These are phyloP conservation scores for Amauroascus verrucosus DNA, from an alignment of 2,329 filamentous ascomycete genomes.

Conservation along the genomic window DNA sequence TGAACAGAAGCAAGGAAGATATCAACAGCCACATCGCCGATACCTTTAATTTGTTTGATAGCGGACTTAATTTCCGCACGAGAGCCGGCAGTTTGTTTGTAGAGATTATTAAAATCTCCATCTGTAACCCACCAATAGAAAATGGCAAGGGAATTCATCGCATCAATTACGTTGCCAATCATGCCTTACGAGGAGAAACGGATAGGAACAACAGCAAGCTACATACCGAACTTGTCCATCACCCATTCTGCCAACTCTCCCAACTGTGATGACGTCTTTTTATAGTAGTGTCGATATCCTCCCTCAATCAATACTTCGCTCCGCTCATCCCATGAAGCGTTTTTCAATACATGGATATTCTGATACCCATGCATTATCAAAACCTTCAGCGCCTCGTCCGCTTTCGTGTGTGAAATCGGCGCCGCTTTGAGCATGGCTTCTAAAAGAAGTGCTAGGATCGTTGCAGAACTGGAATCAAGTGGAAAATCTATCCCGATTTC, in stretches of 20 bases:
- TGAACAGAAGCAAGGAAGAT: constrained; percentile 8
- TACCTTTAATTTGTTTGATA: constrained; percentile 8
- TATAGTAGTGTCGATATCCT: constrained; percentile 6
- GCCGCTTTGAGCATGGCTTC: constrained; percentile 10
- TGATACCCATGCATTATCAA: not conserved
- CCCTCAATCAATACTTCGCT: not conserved
- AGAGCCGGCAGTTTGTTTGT: not conserved
- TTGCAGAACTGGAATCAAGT: not conserved
- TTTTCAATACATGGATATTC: constrained; percentile 1
- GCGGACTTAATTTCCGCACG: not conserved
- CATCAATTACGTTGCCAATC: not conserved
- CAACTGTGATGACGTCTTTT: constrained; percentile 3
- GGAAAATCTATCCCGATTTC: not conserved
- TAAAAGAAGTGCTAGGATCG: constrained; percentile 1
- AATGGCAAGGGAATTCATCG: not conserved
- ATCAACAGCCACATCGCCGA: constrained; percentile 6
- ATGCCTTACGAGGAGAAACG: not conserved
- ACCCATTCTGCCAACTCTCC: constrained; percentile 5
- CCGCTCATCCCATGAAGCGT: constrained; percentile 3
- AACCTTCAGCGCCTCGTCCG: not conserved
- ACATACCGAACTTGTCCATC: constrained; percentile 4
- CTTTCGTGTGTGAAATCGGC: constrained; percentile 5
- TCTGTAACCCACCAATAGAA: not conserved
- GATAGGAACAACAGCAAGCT: not conserved
- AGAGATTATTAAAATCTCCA: constrained; percentile 6